Conservation (phyloP, 306 rosid species). For the Comarum palustre region DNA sequence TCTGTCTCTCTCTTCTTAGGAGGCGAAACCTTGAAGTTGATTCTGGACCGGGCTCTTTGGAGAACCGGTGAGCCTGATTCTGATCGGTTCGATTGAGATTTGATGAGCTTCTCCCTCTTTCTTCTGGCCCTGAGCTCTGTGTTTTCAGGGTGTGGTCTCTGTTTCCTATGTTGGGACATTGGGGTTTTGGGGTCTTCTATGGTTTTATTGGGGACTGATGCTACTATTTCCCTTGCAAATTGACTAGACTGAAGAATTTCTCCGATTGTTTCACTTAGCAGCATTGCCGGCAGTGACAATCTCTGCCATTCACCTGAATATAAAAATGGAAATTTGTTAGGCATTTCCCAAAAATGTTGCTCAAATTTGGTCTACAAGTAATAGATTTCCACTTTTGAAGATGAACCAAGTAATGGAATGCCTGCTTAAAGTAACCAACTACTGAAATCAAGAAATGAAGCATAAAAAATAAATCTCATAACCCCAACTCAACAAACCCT, state of each 20-base stretch:
- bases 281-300: slow-evolving; percentile 96
- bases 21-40: slow-evolving; percentile 84
- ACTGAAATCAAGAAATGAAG: neutral
- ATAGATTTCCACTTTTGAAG: neutral
- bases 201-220: slow-evolving; percentile 42
- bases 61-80: slow-evolving; percentile 48
- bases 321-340: neutral
- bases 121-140: slow-evolving; percentile 74
- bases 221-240: slow-evolving; percentile 73
- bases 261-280: slow-evolving; percentile 78
- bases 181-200: slow-evolving; percentile 84
- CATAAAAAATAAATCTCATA: neutral
- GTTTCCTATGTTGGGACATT: slow-evolving; percentile 39
- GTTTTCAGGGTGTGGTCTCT: slow-evolving; percentile 47
- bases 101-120: slow-evolving; percentile 75
- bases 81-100: slow-evolving; percentile 26
- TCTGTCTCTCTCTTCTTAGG: slow-evolving; percentile 61
- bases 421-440: neutral
- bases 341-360: neutral
- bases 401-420: neutral
- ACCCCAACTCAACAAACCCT: neutral
- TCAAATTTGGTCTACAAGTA: neutral
- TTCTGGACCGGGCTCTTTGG: slow-evolving; percentile 71
- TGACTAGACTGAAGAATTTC: slow-evolving; percentile 86
- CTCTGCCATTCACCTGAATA: slow-evolving; percentile 71